These are phyloP conservation scores for Talaromyces stipitatus DNA, from an alignment of 495 filamentous ascomycete genomes.

Conservation along the genomic window DNA sequence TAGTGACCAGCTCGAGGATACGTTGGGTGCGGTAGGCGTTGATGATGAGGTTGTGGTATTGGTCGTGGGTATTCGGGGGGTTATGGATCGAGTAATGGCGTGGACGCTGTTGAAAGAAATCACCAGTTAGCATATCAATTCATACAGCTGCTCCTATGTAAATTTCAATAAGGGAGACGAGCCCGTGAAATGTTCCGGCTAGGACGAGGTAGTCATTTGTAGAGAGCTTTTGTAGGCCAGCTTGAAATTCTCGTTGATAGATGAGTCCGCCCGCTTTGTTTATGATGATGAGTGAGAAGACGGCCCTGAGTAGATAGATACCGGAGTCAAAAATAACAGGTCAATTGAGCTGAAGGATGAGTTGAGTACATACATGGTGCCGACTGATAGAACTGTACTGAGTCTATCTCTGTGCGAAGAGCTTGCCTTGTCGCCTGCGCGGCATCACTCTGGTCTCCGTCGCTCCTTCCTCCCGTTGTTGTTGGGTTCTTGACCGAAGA, in stretches of 20 bases:
- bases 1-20: conserved; percentile 22
- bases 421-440: background rate
- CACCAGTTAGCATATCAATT: background rate
- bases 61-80: conserved; percentile 40
- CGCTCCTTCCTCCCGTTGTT: background rate
- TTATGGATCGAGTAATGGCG: conserved; percentile 79
- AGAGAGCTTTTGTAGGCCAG: conserved; percentile 72
- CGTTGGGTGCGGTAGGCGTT: conserved; percentile 15
- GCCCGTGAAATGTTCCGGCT: conserved; percentile 97
- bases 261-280: conserved; percentile 96
- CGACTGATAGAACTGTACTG: too few relatives aligned
- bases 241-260: conserved; percentile 88
- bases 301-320: too few relatives aligned
- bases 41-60: conserved; percentile 16
- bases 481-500: too few relatives aligned
- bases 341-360: too few relatives aligned
- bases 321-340: too few relatives aligned
- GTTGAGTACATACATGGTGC: too few relatives aligned
- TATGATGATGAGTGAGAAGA: conserved; percentile 91
- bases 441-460: background rate
- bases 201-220: conserved; percentile 93
- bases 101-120: conserved; percentile 57
- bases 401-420: background rate
- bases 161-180: conserved; percentile 8
- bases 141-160: background rate